Conservation (phyloP, 495 filamentous ascomycete genomes). For the Letharia lupina region DNA sequence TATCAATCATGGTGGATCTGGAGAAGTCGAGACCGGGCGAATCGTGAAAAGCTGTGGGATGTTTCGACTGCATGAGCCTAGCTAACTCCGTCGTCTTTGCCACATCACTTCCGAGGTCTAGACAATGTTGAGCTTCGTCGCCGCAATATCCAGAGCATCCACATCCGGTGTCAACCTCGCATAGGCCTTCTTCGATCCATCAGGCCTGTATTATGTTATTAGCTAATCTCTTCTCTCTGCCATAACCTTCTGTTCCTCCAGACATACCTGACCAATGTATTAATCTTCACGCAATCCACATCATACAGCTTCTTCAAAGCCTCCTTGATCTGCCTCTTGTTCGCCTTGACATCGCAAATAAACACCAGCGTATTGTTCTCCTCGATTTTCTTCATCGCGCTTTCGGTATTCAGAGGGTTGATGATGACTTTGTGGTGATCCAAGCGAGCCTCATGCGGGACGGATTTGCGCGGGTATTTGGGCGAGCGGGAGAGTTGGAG, state of each 20-base stretch:
- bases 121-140: slow-evolving; percentile 96
- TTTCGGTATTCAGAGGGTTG: slow-evolving; percentile 90
- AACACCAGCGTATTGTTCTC: slow-evolving; percentile 99
- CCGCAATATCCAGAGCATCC: slow-evolving; percentile 97
- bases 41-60: background rate
- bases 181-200: slow-evolving; percentile 98
- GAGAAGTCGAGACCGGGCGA: background rate
- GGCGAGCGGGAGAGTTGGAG: slow-evolving; percentile 81
- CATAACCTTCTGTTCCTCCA: background rate
- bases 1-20: background rate
- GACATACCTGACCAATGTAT: slow-evolving; percentile 89
- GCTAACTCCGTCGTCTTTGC: background rate
- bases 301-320: slow-evolving; percentile 99
- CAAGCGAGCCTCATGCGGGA: slow-evolving; percentile 80
- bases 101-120: slow-evolving; percentile 39
- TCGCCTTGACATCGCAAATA: slow-evolving; percentile 95
- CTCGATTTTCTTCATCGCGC: slow-evolving; percentile 99
- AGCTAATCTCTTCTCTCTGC: background rate
- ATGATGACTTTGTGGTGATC: slow-evolving; percentile 88
- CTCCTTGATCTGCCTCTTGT: slow-evolving; percentile 99
- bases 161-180: slow-evolving; percentile 90
- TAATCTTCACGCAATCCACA: slow-evolving; percentile 95
- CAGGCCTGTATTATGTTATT: slow-evolving; percentile 51
- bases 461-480: slow-evolving; percentile 94
- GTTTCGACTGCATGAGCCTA: slow-evolving; percentile 12